Evolutionary conservation across 352 stramenopile genomes (phyloP), one percentile per base, ranked within the genome.

Genomic region (Globisporangium cylindrosporum): DNA sequence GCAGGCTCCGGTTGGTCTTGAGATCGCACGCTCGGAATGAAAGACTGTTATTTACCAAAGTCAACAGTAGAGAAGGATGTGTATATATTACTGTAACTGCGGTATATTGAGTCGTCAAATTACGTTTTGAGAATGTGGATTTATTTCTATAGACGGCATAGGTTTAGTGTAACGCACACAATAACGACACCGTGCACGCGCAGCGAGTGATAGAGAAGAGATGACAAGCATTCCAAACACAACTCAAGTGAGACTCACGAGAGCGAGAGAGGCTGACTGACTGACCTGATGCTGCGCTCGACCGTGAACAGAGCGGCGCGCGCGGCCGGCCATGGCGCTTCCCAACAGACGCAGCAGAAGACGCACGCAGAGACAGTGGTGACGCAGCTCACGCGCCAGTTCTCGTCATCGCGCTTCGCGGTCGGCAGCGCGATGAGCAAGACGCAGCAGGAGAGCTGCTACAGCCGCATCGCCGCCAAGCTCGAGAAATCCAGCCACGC

Each of bases 401-500:
- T 60, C 51, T 55, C 62, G 34, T 48, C 55, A 4, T 48, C 58
- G 32, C 66, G 58, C 36, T 62, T 62, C 49, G 18, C 14, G 34
- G 48, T 49, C 34, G 27, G 25, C 2, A 22, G n/a, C 20, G n/a
- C 9, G 36, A 64, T 60, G 57, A 64, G 15, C 29, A 75, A 51
- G 38, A 66, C 62, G 56, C 57, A 73, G 58, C 46, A 70, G 32
- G 70, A 69, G 12, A 24, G 54, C 18, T 81, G 67, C 46, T 83
- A 80, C 60, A 76, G 57, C 38, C 79, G 79, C 34, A 81, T 87
- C 57, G 66, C 59, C 27, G 72, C 75, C 46, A 87, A 87, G 59
- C 64, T 73, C 29, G 57, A 48, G 32, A 70, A 65, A 41, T 36
- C 54, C n/a, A 49, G 63, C n/a, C 1, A 20, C n/a, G 48, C 18